These are phyloP conservation scores for Candida yuanshanica DNA, from an alignment of 805 yeast genomes.

Conservation along the genomic window DNA sequence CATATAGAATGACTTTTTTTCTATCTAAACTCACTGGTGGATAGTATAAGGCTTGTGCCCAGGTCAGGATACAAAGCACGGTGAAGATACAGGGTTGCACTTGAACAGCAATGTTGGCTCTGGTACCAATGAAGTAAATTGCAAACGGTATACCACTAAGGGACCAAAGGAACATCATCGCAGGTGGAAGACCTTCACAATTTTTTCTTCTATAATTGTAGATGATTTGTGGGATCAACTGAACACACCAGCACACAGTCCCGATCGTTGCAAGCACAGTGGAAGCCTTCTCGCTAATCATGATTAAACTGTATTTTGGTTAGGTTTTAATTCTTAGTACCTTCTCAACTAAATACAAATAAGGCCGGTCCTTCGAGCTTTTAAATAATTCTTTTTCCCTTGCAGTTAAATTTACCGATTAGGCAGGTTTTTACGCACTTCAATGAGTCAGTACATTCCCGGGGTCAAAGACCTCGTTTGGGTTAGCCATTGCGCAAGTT, in stretches of 20 bases:
- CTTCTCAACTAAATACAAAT: too few species aligned
- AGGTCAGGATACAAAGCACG: slow-evolving; percentile 59
- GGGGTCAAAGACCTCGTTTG: too few species aligned
- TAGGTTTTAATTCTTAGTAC: not conserved
- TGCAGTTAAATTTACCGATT: not conserved
- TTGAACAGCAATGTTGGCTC: slow-evolving; percentile 72
- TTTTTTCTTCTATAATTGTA: slow-evolving; percentile 70
- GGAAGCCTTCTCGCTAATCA: slow-evolving; percentile 40
- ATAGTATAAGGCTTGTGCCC: slow-evolving; percentile 62
- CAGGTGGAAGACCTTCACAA: slow-evolving; percentile 83
- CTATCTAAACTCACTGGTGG: slow-evolving; percentile 56
- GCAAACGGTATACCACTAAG: slow-evolving; percentile 75
- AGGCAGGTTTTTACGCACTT: slow-evolving; percentile 2
- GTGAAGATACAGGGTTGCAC: slow-evolving; percentile 88
- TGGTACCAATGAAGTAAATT: slow-evolving; percentile 68
- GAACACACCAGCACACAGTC: slow-evolving; percentile 90
- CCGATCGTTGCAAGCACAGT: slow-evolving; percentile 84
- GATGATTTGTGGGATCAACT: slow-evolving; percentile 78
- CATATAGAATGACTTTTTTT: slow-evolving; percentile 32
- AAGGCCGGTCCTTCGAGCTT: not conserved
- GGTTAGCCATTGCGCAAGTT: too few species aligned
- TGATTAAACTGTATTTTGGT: too few species aligned
- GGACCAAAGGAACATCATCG: slow-evolving; percentile 85
- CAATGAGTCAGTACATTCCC: too few species aligned
- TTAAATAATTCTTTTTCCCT: not conserved